These are phyloP conservation scores for Capsella bursapastoris DNA, from an alignment of 345 rosid species.

Conservation along the genomic window DNA sequence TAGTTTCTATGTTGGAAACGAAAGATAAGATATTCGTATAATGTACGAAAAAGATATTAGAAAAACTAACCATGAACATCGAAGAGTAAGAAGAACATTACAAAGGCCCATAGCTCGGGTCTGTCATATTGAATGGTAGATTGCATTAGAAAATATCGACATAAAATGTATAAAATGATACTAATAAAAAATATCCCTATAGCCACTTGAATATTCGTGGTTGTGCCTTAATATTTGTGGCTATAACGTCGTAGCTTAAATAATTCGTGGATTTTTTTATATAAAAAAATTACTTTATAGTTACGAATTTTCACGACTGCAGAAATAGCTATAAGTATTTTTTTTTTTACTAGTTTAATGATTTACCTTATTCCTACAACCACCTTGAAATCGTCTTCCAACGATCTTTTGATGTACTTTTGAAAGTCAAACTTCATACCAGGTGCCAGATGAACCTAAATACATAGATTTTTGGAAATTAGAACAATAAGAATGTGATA, in stretches of 20 bases:
- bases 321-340: too few relatives aligned
- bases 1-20: background rate
- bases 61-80: constrained; percentile 66
- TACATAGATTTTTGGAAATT: background rate
- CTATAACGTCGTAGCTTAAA: too few relatives aligned
- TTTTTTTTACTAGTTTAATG: background rate
- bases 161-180: too few relatives aligned
- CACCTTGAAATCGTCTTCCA: constrained; percentile 91
- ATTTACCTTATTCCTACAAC: constrained; percentile 83
- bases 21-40: background rate
- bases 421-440: constrained; percentile 82
- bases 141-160: background rate
- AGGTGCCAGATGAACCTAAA: constrained; percentile 85
- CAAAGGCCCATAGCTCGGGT: constrained; percentile 74
- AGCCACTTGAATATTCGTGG: too few relatives aligned
- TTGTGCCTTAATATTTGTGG: too few relatives aligned
- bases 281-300: too few relatives aligned
- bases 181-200: too few relatives aligned
- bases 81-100: constrained; percentile 64
- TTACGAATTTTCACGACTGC: too few relatives aligned
- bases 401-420: constrained; percentile 78
- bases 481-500: background rate
- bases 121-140: constrained; percentile 44
- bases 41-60: background rate
- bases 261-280: too few relatives aligned